Evolutionary conservation across 2,329 filamentous ascomycete species (phyloP), one percentile per base, ranked within the genome.

Genomic region (Aaosphaeria arxii): DNA sequence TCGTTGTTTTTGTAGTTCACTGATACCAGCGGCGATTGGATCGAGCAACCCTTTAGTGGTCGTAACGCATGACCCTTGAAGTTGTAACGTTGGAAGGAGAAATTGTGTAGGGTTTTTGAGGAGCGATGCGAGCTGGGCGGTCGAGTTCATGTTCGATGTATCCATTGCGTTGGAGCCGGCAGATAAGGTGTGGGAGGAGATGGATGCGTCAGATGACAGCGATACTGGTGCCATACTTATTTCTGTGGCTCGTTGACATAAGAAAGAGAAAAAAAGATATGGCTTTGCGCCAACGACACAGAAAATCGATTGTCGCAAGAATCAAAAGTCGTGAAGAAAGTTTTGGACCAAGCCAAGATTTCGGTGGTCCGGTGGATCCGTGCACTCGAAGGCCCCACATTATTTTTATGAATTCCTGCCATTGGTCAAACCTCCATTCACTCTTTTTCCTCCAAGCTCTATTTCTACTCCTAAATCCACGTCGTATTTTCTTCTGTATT

Each of bases 11-110:
- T 96, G 91, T 57, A 86, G 80, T 53, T 89, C 82, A 57, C 85
- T 85, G 31, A 96, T 78, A 47, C 84, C 84, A 1, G 79, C 77
- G 2, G 91, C 91, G 54, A 96, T 83, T 4, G 83, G 81, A 63
- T 96, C 90, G 6, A 96, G 77, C 4, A 86, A 88, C 38, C 82
- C 77, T 72, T 95, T 96, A n/a, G 88, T 85, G 44, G 90, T 81
- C 48, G 83, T 80, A 24, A 94, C 75, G 13, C 89, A 85, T 3
- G 86, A 83, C 31, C 81, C 79, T 41, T 89, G 83, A 31, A 95
- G 77, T 24, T 81, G 72, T 6, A 79, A 62, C 3, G 82, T 77
- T 4, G 92, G 91, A 54, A 87, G 85, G n/a, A 96, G 77, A 64
- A 96, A 95, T 29, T 73, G 69, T 64, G 91, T 85, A 9, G 88